phyloP scores from a whole-genome alignment of 495 filamentous ascomycete genomes.

The Trichoderma parareesei region DNA sequence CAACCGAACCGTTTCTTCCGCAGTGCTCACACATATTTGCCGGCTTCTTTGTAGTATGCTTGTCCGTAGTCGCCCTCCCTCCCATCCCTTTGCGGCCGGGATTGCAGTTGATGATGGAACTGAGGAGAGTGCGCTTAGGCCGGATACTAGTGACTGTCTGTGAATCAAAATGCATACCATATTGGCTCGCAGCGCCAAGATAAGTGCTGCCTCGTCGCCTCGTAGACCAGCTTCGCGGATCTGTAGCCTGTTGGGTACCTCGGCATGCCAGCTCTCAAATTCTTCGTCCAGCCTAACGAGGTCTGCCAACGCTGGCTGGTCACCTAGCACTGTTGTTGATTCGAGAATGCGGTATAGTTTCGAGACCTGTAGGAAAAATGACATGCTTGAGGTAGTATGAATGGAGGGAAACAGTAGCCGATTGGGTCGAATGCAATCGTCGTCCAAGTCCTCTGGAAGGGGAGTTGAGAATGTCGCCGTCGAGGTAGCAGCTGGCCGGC shows the following conservation, averaged over 20 bases:
- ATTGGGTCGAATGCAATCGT: constrained; percentile 12
- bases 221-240: background rate
- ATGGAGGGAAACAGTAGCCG: constrained; percentile 11
- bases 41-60: constrained; percentile 13
- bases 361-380: constrained; percentile 13
- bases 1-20: constrained; percentile 12
- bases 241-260: constrained; percentile 8
- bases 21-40: constrained; percentile 12
- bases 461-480: constrained; percentile 9
- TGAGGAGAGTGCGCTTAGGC: constrained; percentile 10
- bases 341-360: constrained; percentile 13
- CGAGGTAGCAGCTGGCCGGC: constrained; percentile 24
- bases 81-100: background rate
- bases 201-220: constrained; percentile 9
- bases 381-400: constrained; percentile 10
- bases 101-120: background rate
- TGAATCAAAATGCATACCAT: constrained; percentile 15
- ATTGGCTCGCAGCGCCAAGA: constrained; percentile 12
- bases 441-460: constrained; percentile 12
- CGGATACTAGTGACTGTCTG: constrained; percentile 12
- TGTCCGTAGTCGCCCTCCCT: constrained; percentile 8
- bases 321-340: constrained; percentile 6
- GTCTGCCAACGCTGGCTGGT: constrained; percentile 2
- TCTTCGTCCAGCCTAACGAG: constrained; percentile 12
- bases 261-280: constrained; percentile 11